Conservation (phyloP, 768 basidiomycete genomes). For the Lentinus tigrinus region DNA sequence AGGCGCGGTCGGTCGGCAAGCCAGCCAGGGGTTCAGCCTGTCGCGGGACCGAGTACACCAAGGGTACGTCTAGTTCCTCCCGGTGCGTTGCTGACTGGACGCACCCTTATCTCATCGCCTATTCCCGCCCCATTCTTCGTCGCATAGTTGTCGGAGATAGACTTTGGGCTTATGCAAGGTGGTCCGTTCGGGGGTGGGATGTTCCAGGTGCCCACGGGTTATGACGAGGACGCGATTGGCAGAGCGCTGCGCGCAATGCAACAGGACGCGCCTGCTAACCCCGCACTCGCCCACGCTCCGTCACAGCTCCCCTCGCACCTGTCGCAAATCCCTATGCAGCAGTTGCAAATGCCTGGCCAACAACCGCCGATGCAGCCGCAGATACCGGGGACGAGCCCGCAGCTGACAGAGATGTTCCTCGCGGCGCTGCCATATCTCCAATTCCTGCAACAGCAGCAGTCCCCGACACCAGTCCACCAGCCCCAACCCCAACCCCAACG, state of each 20-base stretch:
- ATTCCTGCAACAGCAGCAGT: slow-evolving; percentile 23
- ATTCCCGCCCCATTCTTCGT: background rate
- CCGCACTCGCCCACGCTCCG: background rate
- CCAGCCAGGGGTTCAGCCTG: slow-evolving; percentile 16
- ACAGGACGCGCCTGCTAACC: background rate
- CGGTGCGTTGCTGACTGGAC: background rate
- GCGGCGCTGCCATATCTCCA: slow-evolving; percentile 28
- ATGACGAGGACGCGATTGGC: slow-evolving; percentile 22
- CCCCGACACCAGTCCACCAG: slow-evolving; percentile 6
- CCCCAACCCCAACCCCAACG: slow-evolving; percentile 11
- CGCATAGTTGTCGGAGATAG: slow-evolving; percentile 12
- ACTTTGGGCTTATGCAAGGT: slow-evolving; percentile 13
- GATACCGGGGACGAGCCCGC: slow-evolving; percentile 17
- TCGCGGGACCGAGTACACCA: slow-evolving; percentile 14
- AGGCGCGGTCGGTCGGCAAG: slow-evolving; percentile 20
- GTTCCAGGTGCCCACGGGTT: slow-evolving; percentile 11
- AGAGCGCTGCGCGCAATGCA: slow-evolving; percentile 20
- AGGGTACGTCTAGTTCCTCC: slow-evolving; percentile 10
- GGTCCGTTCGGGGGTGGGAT: background rate
- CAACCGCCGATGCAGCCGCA: slow-evolving; percentile 10
- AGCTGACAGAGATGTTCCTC: slow-evolving; percentile 26
- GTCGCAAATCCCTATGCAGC: slow-evolving; percentile 2
- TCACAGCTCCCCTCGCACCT: background rate
- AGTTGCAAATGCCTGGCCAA: background rate
- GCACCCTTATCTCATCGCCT: background rate